Evolutionary conservation across 352 stramenopile species (phyloP).

Genomic region (Globisporangium polare): DNA sequence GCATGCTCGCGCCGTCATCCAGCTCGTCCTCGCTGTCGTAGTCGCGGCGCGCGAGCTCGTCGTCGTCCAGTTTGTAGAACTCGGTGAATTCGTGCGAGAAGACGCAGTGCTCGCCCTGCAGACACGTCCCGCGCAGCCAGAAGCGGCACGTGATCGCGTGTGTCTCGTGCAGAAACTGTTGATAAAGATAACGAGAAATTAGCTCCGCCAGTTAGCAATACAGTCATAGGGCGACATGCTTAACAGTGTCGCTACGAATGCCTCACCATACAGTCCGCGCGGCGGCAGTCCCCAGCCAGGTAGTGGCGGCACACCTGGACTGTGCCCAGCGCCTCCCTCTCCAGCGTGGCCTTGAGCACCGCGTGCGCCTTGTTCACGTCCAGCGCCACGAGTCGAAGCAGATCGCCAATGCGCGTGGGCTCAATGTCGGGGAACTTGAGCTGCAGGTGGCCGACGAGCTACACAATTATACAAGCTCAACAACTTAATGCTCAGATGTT

Average conservation of each 20-base stretch:
- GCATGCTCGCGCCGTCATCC: conserved; percentile 28
- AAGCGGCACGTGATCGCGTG: conserved; percentile 82
- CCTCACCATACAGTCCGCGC: conserved; percentile 79
- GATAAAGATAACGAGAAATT: not conserved
- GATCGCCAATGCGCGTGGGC: conserved; percentile 62
- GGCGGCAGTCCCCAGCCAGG: conserved; percentile 72
- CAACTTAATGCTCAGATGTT: not conserved
- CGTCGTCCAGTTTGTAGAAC: conserved; percentile 60
- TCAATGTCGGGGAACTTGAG: conserved; percentile 83
- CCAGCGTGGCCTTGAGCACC: conserved; percentile 70
- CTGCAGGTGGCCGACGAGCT: conserved; percentile 79
- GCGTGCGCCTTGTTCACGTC: conserved; percentile 74
- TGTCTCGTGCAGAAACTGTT: conserved; percentile 83
- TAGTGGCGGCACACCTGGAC: conserved; percentile 83
- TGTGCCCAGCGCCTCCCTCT: conserved; percentile 61
- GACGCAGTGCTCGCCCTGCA: conserved; percentile 75
- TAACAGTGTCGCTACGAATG: not conserved
- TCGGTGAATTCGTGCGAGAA: conserved; percentile 82
- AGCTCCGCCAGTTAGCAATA: not conserved
- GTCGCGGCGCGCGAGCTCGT: conserved; percentile 35
- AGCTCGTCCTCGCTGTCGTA: conserved; percentile 81
- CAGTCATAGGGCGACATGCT: not conserved
- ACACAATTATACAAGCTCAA: not conserved
- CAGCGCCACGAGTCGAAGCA: conserved; percentile 69
- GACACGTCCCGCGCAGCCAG: conserved; percentile 75